Evolutionary conservation across 1,284 basidiomycete genomes (phyloP), one percentile per base, ranked within the genome.

Genomic region (Moesziomyces sp.): DNA sequence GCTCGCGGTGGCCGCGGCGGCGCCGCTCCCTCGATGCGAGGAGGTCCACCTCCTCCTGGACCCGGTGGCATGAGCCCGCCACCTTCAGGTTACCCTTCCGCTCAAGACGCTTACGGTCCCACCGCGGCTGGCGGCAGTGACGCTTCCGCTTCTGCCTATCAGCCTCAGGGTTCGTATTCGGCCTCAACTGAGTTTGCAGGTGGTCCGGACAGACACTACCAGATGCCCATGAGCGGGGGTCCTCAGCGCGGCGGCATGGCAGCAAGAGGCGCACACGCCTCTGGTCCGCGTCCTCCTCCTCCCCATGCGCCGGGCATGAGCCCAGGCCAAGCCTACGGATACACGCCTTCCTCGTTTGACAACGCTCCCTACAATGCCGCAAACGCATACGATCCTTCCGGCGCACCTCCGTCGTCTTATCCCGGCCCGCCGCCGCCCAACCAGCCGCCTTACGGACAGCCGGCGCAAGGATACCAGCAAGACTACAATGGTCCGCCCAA

Each of bases 1-100:
- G 14, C 68, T 59, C 52, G 77, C 50, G 48, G 77, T 59, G 66
- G 74, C 51, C 65, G 74, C 53, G 62, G 70, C 46, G 66, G 80
- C 46, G 64, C 56, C 24, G 52, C 64, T 42, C 55, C 60, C 35
- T 16, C 58, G 28, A 47, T 54, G 46, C 63, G 59, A 16, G 70
- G 55, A 14, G 60, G 61, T 26, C 66, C 59, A 21, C 60, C 68
- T 19, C 57, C 18, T 46, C 40, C 66, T 35, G 58, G 40, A 3
- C 38, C n/a, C 16, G 49, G 42, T 49, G 65, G 46, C 30, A 65
- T 72, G 57, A 73, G 68, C 49, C 59, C 66, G 16, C 65, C 49
- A 43, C 54, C 63, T 43, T 63, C 54, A 46, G 52, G 48, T 46
- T 62, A 61, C 24, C 56, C 50, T 19, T 49, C 63, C 18, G 52